Conservation (phyloP, 2,329 filamentous ascomycete species). For the Colletotrichum nymphaeae region DNA sequence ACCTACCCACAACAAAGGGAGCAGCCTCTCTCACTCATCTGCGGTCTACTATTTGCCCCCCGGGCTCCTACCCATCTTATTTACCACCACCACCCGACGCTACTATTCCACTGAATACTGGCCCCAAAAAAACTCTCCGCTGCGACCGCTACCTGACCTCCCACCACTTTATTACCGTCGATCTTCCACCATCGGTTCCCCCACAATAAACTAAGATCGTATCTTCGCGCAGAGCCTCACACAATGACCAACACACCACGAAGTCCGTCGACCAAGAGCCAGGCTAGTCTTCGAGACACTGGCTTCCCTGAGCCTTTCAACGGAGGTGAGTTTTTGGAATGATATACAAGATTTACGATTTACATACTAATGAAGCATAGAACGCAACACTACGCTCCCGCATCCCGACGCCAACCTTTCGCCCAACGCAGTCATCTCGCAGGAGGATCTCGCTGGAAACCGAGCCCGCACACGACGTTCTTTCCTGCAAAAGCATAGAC, state of each 20-base stretch:
- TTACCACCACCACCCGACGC: not conserved
- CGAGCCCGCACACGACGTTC: conserved; percentile 57
- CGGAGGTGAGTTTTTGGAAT: conserved; percentile 49
- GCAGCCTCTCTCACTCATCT: conserved; percentile 1
- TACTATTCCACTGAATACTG: conserved; percentile 21
- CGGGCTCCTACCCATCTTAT: conserved; percentile 2
- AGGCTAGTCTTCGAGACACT: conserved; percentile 49
- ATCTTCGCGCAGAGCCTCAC: conserved; percentile 22
- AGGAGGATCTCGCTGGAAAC: conserved; percentile 61
- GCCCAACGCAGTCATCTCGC: conserved; percentile 66
- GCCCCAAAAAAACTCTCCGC: conserved; percentile 4
- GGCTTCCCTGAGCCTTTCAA: conserved; percentile 65
- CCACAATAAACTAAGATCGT: conserved; percentile 32
- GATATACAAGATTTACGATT: too few relatives aligned
- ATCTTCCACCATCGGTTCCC: not conserved
- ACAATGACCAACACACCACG: conserved; percentile 28
- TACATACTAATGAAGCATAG: conserved; percentile 41
- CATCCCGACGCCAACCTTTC: conserved; percentile 72
- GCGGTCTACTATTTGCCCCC: not conserved
- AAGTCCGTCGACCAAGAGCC: conserved; percentile 32
- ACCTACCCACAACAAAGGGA: conserved; percentile 10
- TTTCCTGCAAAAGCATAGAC: conserved; percentile 59
- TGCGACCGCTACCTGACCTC: not conserved
- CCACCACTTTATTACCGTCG: not conserved
- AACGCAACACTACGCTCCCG: conserved; percentile 69